Conservation (phyloP, 2,329 filamentous ascomycete genomes). For the Botrytis fabae region DNA sequence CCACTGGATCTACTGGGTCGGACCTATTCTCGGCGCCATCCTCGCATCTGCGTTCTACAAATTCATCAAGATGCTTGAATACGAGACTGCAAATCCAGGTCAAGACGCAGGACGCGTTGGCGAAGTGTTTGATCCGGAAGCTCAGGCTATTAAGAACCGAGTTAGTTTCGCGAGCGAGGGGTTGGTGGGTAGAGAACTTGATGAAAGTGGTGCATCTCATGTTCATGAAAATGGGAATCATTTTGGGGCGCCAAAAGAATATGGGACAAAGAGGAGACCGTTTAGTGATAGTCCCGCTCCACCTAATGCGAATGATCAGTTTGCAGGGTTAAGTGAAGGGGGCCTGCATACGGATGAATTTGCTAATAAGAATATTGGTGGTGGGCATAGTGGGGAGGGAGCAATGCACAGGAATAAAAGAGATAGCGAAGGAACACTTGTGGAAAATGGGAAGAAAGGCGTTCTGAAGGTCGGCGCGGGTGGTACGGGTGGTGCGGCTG, state of each 20-base stretch:
- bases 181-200: conserved; percentile 3
- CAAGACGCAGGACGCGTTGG: conserved; percentile 26
- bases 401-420: background rate
- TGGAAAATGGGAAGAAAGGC: background rate
- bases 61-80: conserved; percentile 52
- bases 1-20: conserved; percentile 54
- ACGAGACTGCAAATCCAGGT: conserved; percentile 47
- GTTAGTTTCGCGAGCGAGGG: background rate
- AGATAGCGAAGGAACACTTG: conserved; percentile 6
- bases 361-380: background rate
- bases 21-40: conserved; percentile 51
- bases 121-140: background rate
- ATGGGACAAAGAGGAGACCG: conserved; percentile 17
- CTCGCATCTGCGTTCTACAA: conserved; percentile 53
- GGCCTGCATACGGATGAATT: conserved; percentile 14
- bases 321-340: conserved; percentile 7
- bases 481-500: background rate
- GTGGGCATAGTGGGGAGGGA: background rate
- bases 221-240: background rate
- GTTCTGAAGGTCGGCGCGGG: background rate
- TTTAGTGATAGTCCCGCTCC: conserved; percentile 29
- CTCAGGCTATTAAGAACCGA: background rate
- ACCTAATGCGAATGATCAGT: conserved; percentile 34
- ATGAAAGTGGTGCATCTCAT: background rate
- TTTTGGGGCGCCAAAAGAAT: background rate